Evolutionary conservation across 257 asterid species (phyloP), one percentile per base, ranked within the genome.

Genomic region (Henckelia pumila): DNA sequence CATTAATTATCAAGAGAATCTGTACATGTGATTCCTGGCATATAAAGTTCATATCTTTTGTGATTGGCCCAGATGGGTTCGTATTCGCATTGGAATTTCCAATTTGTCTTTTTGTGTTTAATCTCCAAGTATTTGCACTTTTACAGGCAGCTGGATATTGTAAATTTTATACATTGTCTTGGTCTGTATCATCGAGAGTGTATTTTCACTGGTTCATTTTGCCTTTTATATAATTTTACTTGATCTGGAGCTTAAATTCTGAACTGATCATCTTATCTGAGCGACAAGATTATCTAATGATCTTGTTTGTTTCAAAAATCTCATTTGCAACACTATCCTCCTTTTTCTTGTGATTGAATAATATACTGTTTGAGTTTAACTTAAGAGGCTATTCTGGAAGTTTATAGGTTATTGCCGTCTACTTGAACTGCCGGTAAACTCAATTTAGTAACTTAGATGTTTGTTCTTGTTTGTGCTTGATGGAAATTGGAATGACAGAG

Each of bases 71-170:
- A 47, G 33, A 30, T 32, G 35, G 14, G 26, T 40, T 44, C 35
- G 50, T 67, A 3, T 40, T 2, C 14, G 23, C 7, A 47, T 58
- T 33, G 40, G 70, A 66, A n/a, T 30, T 19, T 69, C 53, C 47
- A 22, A 24, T 35, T 65, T 50, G 50, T 32, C 61, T 56, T 24
- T 55, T 17, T 40, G 44, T 64, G 63, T 56, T 33, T 32, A 35
- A 69, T 73, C 40, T 70, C 63, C 33, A 33, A 66, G 35, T 67
- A 10, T 60, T 28, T 26, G 59, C 73, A 70, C 52, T 33, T 71
- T 30, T 58, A 8, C 22, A 44, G 52, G 74, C 72, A 63, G 70
- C 35, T 71, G 30, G 33, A 10, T 28, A 58, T 35, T 40, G 37
- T 35, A 49, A 20, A 50, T 33, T 20, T 40, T 62, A 67, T 66